Evolutionary conservation across 805 yeast genomes (phyloP).

Genomic region (Cyberlindnera maritima): DNA sequence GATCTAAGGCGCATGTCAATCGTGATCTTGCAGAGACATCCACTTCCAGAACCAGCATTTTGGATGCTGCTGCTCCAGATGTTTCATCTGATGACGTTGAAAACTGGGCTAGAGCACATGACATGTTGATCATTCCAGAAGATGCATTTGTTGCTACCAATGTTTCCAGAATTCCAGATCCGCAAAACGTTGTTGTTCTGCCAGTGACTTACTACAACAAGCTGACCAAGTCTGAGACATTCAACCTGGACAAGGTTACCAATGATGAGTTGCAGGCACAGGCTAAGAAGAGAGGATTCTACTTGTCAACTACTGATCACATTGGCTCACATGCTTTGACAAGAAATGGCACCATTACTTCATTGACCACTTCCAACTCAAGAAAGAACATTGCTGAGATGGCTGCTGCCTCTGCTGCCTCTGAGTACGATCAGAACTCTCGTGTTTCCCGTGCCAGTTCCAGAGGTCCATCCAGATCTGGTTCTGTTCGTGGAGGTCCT

Average conservation of each 20-base stretch:
- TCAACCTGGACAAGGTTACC: slow-evolving; percentile 42
- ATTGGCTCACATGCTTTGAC: slow-evolving; percentile 7
- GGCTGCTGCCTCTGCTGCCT: slow-evolving; percentile 29
- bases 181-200: slow-evolving; percentile 54
- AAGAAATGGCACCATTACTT: slow-evolving; percentile 23
- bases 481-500: slow-evolving; percentile 16
- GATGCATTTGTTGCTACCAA: slow-evolving; percentile 64
- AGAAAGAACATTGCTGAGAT: slow-evolving; percentile 29
- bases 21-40: slow-evolving; percentile 3
- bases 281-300: slow-evolving; percentile 49
- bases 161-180: slow-evolving; percentile 51
- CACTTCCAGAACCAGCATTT: neutral
- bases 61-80: neutral
- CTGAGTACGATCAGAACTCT: slow-evolving; percentile 26
- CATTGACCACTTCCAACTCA: slow-evolving; percentile 23
- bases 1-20: slow-evolving; percentile 21
- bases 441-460: slow-evolving; percentile 20
- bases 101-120: slow-evolving; percentile 41
- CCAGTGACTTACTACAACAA: slow-evolving; percentile 65
- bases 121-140: slow-evolving; percentile 55
- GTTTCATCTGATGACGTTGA: slow-evolving; percentile 13
- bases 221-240: slow-evolving; percentile 43
- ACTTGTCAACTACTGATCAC: slow-evolving; percentile 22
- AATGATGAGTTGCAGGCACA: slow-evolving; percentile 44
- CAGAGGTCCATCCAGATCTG: slow-evolving; percentile 17